Conservation (phyloP, 495 filamentous ascomycete species). For the Penicillium fimorum region DNA sequence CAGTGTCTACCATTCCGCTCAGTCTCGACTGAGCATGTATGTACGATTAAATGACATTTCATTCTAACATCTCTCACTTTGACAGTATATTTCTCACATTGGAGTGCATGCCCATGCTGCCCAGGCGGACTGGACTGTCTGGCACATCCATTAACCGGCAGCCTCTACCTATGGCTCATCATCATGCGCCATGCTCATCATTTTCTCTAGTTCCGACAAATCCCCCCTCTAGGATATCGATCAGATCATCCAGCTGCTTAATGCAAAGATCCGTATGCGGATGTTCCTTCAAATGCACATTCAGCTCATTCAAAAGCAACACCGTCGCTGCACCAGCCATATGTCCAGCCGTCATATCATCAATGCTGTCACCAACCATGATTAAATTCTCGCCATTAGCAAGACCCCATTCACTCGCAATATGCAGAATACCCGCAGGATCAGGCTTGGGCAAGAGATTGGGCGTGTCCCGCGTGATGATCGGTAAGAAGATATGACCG, state of each 20-base stretch:
- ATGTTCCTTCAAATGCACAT: constrained; percentile 68
- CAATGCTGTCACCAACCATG: constrained; percentile 83
- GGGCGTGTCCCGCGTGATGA: constrained; percentile 81
- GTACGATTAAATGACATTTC: not conserved
- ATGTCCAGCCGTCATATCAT: constrained; percentile 89
- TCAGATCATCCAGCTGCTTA: constrained; percentile 64
- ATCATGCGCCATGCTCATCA: constrained; percentile 14
- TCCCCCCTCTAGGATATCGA: constrained; percentile 66
- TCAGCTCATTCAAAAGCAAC: constrained; percentile 77
- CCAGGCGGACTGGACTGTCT: not conserved
- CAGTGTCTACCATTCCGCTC: not conserved
- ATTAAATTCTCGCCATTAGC: constrained; percentile 50
- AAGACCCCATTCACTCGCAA: constrained; percentile 72
- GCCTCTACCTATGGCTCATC: not conserved
- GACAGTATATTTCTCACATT: not conserved
- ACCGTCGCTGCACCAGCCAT: constrained; percentile 87
- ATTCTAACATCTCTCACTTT: not conserved
- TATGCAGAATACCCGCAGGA: constrained; percentile 83
- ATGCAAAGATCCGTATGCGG: constrained; percentile 75
- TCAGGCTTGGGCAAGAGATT: constrained; percentile 73
- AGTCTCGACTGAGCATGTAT: not conserved
- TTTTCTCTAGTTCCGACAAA: constrained; percentile 43
- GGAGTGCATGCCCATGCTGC: not conserved
- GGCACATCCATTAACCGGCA: not conserved
- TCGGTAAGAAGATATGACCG: constrained; percentile 66